phyloP scores from a whole-genome alignment of 306 rosid genomes.

The Urtica urens region DNA sequence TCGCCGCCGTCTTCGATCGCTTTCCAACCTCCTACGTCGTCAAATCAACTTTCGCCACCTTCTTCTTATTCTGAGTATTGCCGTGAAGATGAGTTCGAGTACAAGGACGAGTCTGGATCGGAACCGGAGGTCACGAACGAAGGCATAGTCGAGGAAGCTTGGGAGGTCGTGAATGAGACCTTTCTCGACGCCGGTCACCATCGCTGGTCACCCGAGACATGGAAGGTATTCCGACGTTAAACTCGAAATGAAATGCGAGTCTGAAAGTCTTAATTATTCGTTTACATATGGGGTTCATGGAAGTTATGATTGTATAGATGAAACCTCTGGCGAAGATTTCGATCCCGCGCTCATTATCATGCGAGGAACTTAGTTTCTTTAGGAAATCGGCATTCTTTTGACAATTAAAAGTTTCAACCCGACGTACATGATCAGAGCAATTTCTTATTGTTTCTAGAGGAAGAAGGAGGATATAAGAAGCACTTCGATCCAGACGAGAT shows the following conservation, averaged over 20 bases:
- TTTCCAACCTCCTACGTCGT: constrained; percentile 15
- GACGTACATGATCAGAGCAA: too few species aligned
- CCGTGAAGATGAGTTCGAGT: constrained; percentile 26
- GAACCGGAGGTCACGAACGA: constrained; percentile 40
- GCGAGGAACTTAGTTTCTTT: too few species aligned
- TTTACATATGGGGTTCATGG: background rate
- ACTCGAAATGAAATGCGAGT: background rate
- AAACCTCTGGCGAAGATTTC: too few species aligned
- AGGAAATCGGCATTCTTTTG: background rate
- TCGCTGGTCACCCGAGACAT: constrained; percentile 59
- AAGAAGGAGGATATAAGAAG: constrained; percentile 50
- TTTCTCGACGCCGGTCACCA: constrained; percentile 49
- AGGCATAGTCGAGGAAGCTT: constrained; percentile 78
- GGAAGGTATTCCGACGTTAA: constrained; percentile 38
- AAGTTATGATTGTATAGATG: background rate
- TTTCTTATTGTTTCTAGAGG: constrained; percentile 26
- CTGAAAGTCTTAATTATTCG: background rate
- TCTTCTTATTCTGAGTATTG: constrained; percentile 30
- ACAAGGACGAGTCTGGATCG: constrained; percentile 16
- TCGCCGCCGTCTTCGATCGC: constrained; percentile 30
- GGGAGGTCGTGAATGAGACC: constrained; percentile 85
- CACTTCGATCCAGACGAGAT: constrained; percentile 57
- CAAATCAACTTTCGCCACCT: constrained; percentile 11
- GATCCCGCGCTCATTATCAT: too few species aligned
- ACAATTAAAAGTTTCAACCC: too few species aligned